phyloP scores from a whole-genome alignment of 176 grass and related monocot species.

The Phoenix roebelenii region DNA sequence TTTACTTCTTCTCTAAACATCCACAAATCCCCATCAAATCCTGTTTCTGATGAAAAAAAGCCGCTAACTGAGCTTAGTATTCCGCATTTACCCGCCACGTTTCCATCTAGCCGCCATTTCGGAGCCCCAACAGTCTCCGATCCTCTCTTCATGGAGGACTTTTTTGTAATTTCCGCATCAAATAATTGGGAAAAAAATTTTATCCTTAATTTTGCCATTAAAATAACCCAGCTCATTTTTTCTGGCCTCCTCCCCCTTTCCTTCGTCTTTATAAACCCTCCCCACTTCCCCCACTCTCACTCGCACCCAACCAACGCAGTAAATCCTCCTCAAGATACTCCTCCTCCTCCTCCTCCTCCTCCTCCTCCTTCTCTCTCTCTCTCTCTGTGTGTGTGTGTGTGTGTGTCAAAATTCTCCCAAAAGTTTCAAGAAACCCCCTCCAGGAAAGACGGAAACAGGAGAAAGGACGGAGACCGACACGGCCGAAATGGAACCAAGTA shows the following conservation, averaged over 20 bases:
- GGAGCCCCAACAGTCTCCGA: not conserved
- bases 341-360: not conserved
- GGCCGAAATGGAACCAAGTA: slow-evolving; percentile 16
- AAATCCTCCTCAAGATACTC: not conserved
- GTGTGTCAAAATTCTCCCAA: too few species aligned
- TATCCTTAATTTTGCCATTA: not conserved
- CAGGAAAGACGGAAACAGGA: not conserved
- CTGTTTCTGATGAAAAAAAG: not conserved
- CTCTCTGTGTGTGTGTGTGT: not conserved
- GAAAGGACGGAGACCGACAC: not conserved
- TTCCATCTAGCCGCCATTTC: not conserved
- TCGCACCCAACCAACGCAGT: too few species aligned
- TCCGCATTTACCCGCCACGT: too few species aligned
- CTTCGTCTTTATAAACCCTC: not conserved
- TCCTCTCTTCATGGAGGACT: not conserved
- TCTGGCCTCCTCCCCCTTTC: not conserved
- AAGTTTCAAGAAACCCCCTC: not conserved
- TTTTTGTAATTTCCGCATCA: not conserved
- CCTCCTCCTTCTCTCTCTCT: slow-evolving; percentile 2
- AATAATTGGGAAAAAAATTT: not conserved
- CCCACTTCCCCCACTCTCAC: not conserved
- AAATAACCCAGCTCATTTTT: not conserved
- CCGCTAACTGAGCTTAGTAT: not conserved
- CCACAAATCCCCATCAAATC: not conserved
- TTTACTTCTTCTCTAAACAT: not conserved